A percentile compares a stretch with the other conserved stretches of the same genome.
phyloP scores from a whole-genome alignment of 1,284 basidiomycete species.

The Leccinum solheimii region DNA sequence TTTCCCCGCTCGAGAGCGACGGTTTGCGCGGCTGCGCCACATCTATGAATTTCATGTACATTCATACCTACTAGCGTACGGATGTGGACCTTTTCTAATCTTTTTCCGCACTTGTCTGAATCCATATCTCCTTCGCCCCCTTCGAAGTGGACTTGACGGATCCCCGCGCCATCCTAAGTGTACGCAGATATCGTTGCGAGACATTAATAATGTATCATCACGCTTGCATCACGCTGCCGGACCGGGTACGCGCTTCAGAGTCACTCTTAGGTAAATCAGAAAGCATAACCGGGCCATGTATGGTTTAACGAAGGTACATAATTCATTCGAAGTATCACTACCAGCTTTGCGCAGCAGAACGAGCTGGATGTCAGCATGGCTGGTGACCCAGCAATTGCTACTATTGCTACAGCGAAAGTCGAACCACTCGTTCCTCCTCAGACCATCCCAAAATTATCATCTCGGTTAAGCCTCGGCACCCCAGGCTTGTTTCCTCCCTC shows the following conservation, averaged over 20 bases:
- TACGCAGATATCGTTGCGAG: neutral
- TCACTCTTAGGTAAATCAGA: neutral
- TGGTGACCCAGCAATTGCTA: neutral
- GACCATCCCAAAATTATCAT: conserved; percentile 4
- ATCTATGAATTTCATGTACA: conserved; percentile 14
- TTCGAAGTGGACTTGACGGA: neutral
- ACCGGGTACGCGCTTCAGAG: neutral
- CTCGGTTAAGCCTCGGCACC: conserved; percentile 8
- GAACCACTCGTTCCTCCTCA: neutral
- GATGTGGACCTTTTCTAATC: conserved; percentile 23
- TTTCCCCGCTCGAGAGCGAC: conserved; percentile 1
- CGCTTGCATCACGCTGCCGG: no score
- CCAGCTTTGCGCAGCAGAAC: neutral
- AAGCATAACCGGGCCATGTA: neutral
- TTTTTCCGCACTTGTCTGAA: conserved; percentile 9
- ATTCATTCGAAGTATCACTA: neutral
- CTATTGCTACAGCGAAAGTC: neutral
- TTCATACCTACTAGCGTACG: conserved; percentile 23
- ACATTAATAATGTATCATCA: neutral
- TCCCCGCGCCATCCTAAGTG: neutral
- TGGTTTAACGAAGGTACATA: neutral
- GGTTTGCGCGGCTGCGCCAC: neutral
- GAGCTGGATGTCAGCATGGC: neutral
- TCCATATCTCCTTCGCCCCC: conserved; percentile 10
- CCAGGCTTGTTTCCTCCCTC: conserved; percentile 15